A percentile compares a stretch with the other conserved stretches of the same genome.
phyloP scores from a whole-genome alignment of 805 yeast genomes.

The Candida ipomoeae region DNA sequence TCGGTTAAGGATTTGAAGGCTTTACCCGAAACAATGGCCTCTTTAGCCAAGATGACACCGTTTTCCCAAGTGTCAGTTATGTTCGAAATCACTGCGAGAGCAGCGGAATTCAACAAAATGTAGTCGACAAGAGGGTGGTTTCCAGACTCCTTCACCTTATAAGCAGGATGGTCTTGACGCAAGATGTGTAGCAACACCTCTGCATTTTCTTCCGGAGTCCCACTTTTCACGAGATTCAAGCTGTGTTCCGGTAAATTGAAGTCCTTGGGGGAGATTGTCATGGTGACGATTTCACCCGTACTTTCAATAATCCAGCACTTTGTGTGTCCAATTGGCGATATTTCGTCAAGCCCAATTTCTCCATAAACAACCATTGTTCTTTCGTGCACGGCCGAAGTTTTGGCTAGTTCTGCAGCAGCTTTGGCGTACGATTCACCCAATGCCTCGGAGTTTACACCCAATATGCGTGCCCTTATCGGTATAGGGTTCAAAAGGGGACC shows the following conservation, averaged over 20 bases:
- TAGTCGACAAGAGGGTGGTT: slow-evolving; percentile 75
- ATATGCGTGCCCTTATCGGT: slow-evolving; percentile 68
- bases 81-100: slow-evolving; percentile 77
- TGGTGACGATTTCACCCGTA: slow-evolving; percentile 39
- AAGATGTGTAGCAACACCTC: slow-evolving; percentile 42
- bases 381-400: slow-evolving; percentile 39
- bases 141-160: slow-evolving; percentile 36
- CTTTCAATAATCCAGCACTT: slow-evolving; percentile 68
- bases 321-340: slow-evolving; percentile 83
- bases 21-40: slow-evolving; percentile 61
- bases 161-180: slow-evolving; percentile 43
- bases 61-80: slow-evolving; percentile 62
- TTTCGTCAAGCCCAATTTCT: slow-evolving; percentile 85
- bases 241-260: slow-evolving; percentile 78
- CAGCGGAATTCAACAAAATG: slow-evolving; percentile 85
- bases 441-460: slow-evolving; percentile 81
- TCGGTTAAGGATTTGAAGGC: slow-evolving; percentile 58
- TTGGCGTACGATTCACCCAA: slow-evolving; percentile 83
- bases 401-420: slow-evolving; percentile 65
- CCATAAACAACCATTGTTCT: slow-evolving; percentile 91
- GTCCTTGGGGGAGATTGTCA: slow-evolving; percentile 61
- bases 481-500: slow-evolving; percentile 96
- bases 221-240: slow-evolving; percentile 65
- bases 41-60: slow-evolving; percentile 73
- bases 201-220: slow-evolving; percentile 88